Conservation (phyloP, 768 basidiomycete genomes). For the Gloeopeniophorella convolvens region DNA sequence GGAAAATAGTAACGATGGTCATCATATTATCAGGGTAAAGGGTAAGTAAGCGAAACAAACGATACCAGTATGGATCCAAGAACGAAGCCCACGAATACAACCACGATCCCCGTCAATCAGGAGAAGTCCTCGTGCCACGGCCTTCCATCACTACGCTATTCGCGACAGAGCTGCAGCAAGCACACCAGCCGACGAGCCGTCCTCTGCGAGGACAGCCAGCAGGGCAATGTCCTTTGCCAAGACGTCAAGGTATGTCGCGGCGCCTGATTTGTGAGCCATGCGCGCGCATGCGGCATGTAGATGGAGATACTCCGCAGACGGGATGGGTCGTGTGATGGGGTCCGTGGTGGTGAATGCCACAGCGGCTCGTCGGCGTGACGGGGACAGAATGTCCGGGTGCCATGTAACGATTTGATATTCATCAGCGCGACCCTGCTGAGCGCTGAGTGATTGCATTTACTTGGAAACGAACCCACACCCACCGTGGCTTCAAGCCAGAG, state of each 20-base stretch:
- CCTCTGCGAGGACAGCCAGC: constrained; percentile 14
- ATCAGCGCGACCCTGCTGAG: neutral
- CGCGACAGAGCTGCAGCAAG: constrained; percentile 11
- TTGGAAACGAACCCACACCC: no score
- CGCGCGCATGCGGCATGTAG: constrained; percentile 38
- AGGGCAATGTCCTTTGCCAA: constrained; percentile 23
- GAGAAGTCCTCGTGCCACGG: no score
- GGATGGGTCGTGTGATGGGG: constrained; percentile 25
- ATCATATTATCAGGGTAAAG: no score
- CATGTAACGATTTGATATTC: constrained; percentile 14
- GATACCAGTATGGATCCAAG: no score
- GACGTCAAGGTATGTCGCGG: constrained; percentile 30
- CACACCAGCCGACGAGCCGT: constrained; percentile 13
- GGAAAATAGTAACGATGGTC: no score
- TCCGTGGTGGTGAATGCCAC: constrained; percentile 29
- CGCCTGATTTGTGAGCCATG: constrained; percentile 36
- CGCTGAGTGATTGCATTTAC: neutral
- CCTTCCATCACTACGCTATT: neutral
- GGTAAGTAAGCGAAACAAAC: no score
- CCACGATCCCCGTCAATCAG: no score
- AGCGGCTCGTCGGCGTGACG: neutral
- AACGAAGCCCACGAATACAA: no score
- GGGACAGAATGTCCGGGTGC: neutral
- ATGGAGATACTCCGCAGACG: constrained; percentile 28
- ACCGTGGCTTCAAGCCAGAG: constrained; percentile 32